Conservation (phyloP, 257 asterid species). For the Solanum bulbocastanum region DNA sequence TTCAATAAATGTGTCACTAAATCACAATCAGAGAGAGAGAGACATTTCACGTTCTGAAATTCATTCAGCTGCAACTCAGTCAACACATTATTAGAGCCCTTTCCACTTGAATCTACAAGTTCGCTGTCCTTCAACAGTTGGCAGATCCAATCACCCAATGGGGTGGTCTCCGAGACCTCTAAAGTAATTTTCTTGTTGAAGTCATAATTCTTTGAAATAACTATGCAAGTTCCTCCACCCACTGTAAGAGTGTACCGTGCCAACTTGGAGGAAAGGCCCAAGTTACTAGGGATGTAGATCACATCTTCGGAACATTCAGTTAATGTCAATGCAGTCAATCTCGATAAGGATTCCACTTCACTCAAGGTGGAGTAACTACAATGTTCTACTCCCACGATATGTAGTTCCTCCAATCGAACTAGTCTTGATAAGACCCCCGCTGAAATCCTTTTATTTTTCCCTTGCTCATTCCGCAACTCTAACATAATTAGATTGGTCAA, state of each 20-base stretch:
- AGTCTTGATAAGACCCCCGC: neutral
- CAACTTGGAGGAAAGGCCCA: neutral
- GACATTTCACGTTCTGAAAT: neutral
- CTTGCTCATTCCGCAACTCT: neutral
- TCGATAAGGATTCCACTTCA: too few relatives aligned
- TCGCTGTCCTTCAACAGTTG: neutral
- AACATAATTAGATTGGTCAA: neutral
- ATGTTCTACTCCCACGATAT: neutral
- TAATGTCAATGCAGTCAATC: too few relatives aligned
- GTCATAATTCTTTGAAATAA: accelerated
- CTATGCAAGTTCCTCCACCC: too few relatives aligned
- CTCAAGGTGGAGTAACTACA: too few relatives aligned
- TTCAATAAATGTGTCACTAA: neutral
- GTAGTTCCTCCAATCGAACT: slow-evolving; percentile 3
- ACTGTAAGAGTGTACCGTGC: neutral
- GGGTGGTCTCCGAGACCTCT: accelerated
- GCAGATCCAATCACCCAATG: neutral
- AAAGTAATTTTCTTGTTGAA: accelerated
- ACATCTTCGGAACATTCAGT: neutral
- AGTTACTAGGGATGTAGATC: neutral
- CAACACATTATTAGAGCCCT: neutral
- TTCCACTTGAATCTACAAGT: accelerated
- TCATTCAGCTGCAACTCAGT: neutral
- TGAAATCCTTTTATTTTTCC: neutral
- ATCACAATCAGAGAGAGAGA: accelerated